These are phyloP conservation scores for Pseudocercospora musae DNA, from an alignment of 2,329 filamentous ascomycete genomes.

Conservation along the genomic window DNA sequence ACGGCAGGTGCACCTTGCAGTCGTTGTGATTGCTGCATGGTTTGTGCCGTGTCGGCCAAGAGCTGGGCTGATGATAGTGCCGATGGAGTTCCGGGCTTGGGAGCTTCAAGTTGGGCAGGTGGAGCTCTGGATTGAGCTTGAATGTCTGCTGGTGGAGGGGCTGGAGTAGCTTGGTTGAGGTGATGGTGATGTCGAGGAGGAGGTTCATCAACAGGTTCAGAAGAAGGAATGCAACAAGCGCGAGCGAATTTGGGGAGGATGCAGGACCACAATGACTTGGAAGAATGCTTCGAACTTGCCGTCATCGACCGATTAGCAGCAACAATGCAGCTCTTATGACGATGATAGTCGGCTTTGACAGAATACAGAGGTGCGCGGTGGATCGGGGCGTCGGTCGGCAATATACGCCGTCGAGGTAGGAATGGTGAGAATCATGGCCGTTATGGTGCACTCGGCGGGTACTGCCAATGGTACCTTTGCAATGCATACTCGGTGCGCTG, in stretches of 20 bases:
- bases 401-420: background rate
- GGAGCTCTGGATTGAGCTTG: background rate
- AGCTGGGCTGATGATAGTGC: background rate
- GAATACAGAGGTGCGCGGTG: background rate
- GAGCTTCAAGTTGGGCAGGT: background rate
- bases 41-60: background rate
- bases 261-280: background rate
- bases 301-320: background rate
- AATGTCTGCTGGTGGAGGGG: background rate
- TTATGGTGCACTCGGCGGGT: background rate
- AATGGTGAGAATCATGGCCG: background rate
- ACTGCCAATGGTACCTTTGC: background rate
- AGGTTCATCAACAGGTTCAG: background rate
- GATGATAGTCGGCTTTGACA: background rate
- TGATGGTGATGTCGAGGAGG: background rate
- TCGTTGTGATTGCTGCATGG: conserved; percentile 12
- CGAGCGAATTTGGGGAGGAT: conserved; percentile 9
- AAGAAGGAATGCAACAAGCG: background rate
- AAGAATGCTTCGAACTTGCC: background rate
- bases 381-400: background rate
- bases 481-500: too few species aligned
- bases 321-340: conserved; percentile 2
- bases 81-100: background rate
- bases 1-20: background rate
- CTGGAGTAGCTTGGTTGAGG: background rate